Base-by-base conservation (phyloP, 192 early-diverging fungal genomes). In the Chytriomyces confervae region DNA sequence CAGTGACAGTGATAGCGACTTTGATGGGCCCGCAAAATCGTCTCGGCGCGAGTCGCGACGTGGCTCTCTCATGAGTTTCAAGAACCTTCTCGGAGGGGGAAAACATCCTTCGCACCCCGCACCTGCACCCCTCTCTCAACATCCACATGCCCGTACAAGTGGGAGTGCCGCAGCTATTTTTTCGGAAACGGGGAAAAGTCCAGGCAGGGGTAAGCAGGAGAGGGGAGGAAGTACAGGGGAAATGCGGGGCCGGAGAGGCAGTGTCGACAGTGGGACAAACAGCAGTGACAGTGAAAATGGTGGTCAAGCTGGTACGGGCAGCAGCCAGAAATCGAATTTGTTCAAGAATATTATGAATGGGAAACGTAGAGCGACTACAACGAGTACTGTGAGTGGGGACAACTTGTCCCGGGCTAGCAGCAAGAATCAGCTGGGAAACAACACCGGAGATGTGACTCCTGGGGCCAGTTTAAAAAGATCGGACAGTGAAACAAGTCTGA, bases 401-500 rank as follows among this genome's bases (percentile, higher is more conserved):
- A 36, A 36, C 36, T 36, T 36, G 44, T 27, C 62, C 45, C 10
- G 29, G 8, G n/a, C 48, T 6, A 75, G 61, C 18, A 36, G 61
- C 46, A 36, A 36, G 36, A 36, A 36, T 7, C 43, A 13, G 23
- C 13, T 13, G 11, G 13, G n/a, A 27, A 27, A 65, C 13, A 65
- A 23, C 3, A 1, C 3, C 11, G 23, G 63, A 13, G 36, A 57
- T 13, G 53, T 57, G 53, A 2, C 16, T 57, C 0, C 16, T 20
- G 53, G 16, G 20, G 53, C 67, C 36, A n/a, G 18, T 23, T 46
- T 77, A 27, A 62, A 64, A 16, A 71, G 82, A 9, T 77, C 77
- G 13, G 64, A 23, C 20, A 80, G 78, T 36, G 86, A 86, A 62
- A 49, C 80, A 5, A 81, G 81, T 5, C 48, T 87, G 50, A 79